phyloP scores from a whole-genome alignment of 2,329 filamentous ascomycete genomes.

The Phyllosticta citriasiana region DNA sequence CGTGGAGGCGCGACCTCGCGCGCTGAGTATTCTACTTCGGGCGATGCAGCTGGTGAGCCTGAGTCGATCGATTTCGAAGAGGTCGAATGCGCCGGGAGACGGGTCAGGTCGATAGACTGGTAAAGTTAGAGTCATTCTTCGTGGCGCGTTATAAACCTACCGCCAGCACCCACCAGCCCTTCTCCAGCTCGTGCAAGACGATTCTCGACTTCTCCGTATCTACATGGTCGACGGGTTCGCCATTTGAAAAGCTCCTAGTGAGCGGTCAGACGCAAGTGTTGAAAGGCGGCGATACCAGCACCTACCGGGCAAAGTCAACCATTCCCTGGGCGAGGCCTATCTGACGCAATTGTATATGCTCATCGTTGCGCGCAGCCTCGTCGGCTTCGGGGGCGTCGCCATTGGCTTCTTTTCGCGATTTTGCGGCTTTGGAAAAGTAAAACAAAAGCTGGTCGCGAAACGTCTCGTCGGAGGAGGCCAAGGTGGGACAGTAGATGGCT shows the following conservation, averaged over 20 bases:
- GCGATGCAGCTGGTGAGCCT: constrained; percentile 15
- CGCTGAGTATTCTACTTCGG: constrained; percentile 67
- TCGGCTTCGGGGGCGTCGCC: constrained; percentile 23
- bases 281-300: constrained; percentile 9
- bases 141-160: constrained; percentile 43
- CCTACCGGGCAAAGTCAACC: constrained; percentile 72
- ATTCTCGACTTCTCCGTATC: constrained; percentile 86
- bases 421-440: constrained; percentile 54
- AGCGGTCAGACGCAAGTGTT: constrained; percentile 11
- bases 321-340: constrained; percentile 95
- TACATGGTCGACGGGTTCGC: constrained; percentile 66
- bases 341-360: constrained; percentile 80
- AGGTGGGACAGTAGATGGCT: constrained; percentile 86
- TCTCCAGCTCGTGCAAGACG: constrained; percentile 76
- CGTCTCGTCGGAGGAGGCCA: constrained; percentile 63
- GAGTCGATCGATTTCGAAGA: constrained; percentile 17
- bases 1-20: constrained; percentile 78
- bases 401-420: constrained; percentile 10
- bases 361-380: constrained; percentile 47
- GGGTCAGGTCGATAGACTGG: constrained; percentile 73
- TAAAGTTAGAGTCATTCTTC: constrained; percentile 1
- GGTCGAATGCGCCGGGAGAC: constrained; percentile 45
- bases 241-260: constrained; percentile 66
- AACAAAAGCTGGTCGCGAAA: constrained; percentile 82
- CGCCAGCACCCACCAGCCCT: constrained; percentile 90